Base-by-base conservation (phyloP, 768 basidiomycete genomes). In the Amanita subjunquillea region DNA sequence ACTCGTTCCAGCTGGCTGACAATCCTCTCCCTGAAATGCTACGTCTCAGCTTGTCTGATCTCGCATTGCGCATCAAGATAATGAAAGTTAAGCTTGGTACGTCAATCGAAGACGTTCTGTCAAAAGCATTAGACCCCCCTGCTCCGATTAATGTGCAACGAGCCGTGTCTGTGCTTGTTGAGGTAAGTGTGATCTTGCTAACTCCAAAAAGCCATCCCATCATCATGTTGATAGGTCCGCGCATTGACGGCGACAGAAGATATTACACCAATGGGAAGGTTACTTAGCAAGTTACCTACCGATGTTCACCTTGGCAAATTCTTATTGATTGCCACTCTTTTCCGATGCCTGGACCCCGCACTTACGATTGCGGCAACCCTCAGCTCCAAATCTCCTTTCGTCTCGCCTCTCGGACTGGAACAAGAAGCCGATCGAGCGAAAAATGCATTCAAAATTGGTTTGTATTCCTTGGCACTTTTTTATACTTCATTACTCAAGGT, bases 301-400 rank as follows among this genome's bases (percentile, higher is more conserved):
- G 95, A 99, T 62, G 94, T 98, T 13, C 91, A 97, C 63, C 78
- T 96, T 3, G 94, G 93, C 37, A 96, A 97, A 70, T 88, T 97
- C 63, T 73, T 98, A 13, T 72, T 98, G 39, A 80, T 83, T 23
- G 86, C 93, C 4, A 83, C 85, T 2, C 64, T 92, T 37, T 89
- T 97, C 65, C 80, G 82, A 42, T 98, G 95, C 63, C 70, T 98
- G 56, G 95, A 98, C 67, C 91, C 94, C 1, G 95, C 92, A n/a
- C 73, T 99, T 46, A 96, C 95, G 4, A 93, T 99, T 54, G 92
- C 91, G 13, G 95, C 95, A 5, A 81, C 89, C 1, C 70, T 98
- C 39, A 94, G 89, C 62, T 85, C 90, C 0, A 98, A 97, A 65
- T 91, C 89, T 1, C 95, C 94, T 0, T 99, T 97, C 64, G 65